Percentiles rank a stretch among this genome's conserved stretches.
phyloP scores from a whole-genome alignment of 495 filamentous ascomycete species.

The Amphirosellinia nigrospora region DNA sequence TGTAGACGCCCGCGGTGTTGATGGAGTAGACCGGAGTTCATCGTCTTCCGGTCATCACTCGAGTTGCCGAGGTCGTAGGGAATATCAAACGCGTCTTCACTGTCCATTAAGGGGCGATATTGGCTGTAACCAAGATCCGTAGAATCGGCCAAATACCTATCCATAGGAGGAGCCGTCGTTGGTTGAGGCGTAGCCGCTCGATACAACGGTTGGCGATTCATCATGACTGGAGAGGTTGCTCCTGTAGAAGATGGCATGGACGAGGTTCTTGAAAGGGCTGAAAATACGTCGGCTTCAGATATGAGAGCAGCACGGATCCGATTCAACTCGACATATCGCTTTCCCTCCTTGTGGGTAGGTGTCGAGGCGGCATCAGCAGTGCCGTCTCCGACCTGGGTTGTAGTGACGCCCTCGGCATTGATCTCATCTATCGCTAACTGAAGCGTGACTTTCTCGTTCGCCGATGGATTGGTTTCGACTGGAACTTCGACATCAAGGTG shows the following conservation, averaged over 20 bases:
- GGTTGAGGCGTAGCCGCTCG: slow-evolving; percentile 21
- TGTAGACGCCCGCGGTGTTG: slow-evolving; percentile 50
- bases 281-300: slow-evolving; percentile 75
- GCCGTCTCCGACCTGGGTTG: slow-evolving; percentile 29
- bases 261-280: slow-evolving; percentile 65
- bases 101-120: slow-evolving; percentile 45
- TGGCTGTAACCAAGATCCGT: slow-evolving; percentile 40
- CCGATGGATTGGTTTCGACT: slow-evolving; percentile 59
- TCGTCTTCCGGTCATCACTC: slow-evolving; percentile 34
- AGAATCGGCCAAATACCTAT: slow-evolving; percentile 30
- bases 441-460: slow-evolving; percentile 63
- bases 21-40: slow-evolving; percentile 44
- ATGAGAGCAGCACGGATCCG: slow-evolving; percentile 70
- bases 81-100: slow-evolving; percentile 57
- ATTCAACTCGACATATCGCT: slow-evolving; percentile 66
- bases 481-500: slow-evolving; percentile 68
- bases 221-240: slow-evolving; percentile 48
- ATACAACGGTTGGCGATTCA: slow-evolving; percentile 32
- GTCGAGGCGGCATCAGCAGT: slow-evolving; percentile 28
- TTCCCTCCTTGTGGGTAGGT: slow-evolving; percentile 60
- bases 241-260: slow-evolving; percentile 67
- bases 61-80: slow-evolving; percentile 49
- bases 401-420: slow-evolving; percentile 68
- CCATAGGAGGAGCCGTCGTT: not conserved
- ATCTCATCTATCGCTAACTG: slow-evolving; percentile 70